These are phyloP conservation scores for Lactarius pseudohatsudake DNA, from an alignment of 768 basidiomycete species.

Conservation along the genomic window DNA sequence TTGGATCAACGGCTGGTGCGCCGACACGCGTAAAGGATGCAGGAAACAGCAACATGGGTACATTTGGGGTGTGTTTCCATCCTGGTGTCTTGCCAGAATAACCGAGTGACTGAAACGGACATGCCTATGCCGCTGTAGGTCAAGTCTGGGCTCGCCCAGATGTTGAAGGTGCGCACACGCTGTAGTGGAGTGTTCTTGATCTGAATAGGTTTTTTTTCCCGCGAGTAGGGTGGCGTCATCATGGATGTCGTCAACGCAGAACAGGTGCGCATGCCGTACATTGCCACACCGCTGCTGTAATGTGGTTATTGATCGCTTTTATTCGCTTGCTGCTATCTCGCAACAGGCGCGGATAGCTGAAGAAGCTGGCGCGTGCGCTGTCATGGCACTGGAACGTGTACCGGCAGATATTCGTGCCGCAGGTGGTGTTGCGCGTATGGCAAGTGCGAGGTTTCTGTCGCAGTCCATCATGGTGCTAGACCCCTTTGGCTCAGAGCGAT, in stretches of 20 bases:
- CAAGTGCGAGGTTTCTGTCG: slow-evolving; percentile 38
- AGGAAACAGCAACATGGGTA: slow-evolving; percentile 60
- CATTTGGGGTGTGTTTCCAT: slow-evolving; percentile 57
- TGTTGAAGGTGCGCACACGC: slow-evolving; percentile 72
- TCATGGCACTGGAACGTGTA: slow-evolving; percentile 95
- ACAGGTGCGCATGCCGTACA: slow-evolving; percentile 40
- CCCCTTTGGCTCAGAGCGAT: slow-evolving; percentile 62
- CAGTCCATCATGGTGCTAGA: slow-evolving; percentile 10
- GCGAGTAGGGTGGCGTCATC: slow-evolving; percentile 73
- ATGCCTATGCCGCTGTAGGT: slow-evolving; percentile 49
- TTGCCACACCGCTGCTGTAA: neutral
- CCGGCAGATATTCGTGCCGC: slow-evolving; percentile 91
- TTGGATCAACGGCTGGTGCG: slow-evolving; percentile 44
- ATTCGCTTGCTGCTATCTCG: slow-evolving; percentile 20
- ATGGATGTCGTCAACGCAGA: slow-evolving; percentile 94
- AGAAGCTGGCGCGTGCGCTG: slow-evolving; percentile 95
- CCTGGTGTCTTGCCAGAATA: slow-evolving; percentile 8
- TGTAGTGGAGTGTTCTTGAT: slow-evolving; percentile 23
- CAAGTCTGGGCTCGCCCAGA: slow-evolving; percentile 93
- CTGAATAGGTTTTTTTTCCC: slow-evolving; percentile 13
- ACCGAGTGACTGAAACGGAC: slow-evolving; percentile 13
- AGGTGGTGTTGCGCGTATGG: slow-evolving; percentile 97
- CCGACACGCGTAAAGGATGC: slow-evolving; percentile 57
- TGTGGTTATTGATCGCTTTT: slow-evolving; percentile 35
- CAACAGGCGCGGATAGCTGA: slow-evolving; percentile 90